A percentile compares a stretch with the other conserved stretches of the same genome.
Evolutionary conservation across 176 grass and related monocot species (phyloP).

Genomic region (Panicum miliaceum): DNA sequence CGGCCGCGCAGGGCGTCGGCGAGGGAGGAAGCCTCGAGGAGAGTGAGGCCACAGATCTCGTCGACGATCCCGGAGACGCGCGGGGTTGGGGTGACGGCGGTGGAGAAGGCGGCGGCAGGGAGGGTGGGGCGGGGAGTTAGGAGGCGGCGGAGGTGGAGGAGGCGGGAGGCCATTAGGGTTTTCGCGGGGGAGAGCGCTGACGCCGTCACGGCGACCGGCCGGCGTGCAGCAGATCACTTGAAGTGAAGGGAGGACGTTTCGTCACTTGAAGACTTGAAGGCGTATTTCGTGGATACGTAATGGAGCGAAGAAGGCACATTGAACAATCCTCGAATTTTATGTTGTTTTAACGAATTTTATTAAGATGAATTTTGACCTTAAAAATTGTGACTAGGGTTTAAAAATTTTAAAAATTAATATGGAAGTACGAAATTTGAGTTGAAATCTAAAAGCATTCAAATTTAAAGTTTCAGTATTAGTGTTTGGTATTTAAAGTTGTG

Average conservation of each 20-base stretch:
- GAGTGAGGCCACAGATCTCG: constrained; percentile 80
- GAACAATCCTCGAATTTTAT: no score
- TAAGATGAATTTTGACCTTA: no score
- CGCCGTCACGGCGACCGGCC: constrained; percentile 29
- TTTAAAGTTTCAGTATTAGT: background rate
- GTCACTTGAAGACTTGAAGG: background rate
- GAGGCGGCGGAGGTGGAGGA: constrained; percentile 57
- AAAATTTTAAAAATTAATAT: background rate
- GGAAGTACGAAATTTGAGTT: background rate
- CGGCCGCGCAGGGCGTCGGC: constrained; percentile 68
- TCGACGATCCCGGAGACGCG: constrained; percentile 71
- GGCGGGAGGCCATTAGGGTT: constrained; percentile 67
- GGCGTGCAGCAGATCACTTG: background rate
- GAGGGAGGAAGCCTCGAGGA: constrained; percentile 74
- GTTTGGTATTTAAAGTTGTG: no score
- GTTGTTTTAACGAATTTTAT: no score
- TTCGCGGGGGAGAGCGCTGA: constrained; percentile 23
- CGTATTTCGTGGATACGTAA: rapidly evolving
- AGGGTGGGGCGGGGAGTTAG: constrained; percentile 28
- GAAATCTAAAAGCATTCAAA: background rate
- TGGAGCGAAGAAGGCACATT: background rate
- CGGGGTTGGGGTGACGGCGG: constrained; percentile 55
- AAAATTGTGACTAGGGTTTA: background rate
- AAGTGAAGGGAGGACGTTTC: background rate
- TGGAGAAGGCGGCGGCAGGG: constrained; percentile 39